phyloP scores from a whole-genome alignment of 1,284 basidiomycete genomes.

The Trichosporon sp. region DNA sequence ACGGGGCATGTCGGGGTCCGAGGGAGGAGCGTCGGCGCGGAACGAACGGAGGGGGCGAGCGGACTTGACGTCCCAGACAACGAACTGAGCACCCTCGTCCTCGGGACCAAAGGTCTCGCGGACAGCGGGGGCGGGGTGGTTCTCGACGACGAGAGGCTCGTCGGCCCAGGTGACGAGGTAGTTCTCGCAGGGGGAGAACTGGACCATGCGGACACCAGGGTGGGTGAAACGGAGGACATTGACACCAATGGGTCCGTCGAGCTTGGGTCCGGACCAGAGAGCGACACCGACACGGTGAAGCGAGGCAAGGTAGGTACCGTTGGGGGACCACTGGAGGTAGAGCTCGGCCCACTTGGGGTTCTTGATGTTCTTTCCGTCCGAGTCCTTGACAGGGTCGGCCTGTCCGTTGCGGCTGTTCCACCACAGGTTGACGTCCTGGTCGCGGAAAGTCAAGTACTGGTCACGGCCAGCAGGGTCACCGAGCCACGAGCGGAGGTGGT shows the following conservation, averaged over 20 bases:
- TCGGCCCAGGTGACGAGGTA: conserved; percentile 98
- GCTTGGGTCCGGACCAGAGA: conserved; percentile 75
- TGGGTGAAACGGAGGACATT: conserved; percentile 72
- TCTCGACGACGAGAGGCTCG: conserved; percentile 85
- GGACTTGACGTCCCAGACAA: conserved; percentile 96
- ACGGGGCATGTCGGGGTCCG: conserved; percentile 49
- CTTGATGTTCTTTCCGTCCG: conserved; percentile 52
- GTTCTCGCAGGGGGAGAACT: conserved; percentile 96
- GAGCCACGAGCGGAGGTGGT: conserved; percentile 93
- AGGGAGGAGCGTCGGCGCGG: conserved; percentile 54
- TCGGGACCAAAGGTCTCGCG: conserved; percentile 59
- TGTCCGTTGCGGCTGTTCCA: conserved; percentile 92
- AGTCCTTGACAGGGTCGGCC: conserved; percentile 63
- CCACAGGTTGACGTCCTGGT: conserved; percentile 81
- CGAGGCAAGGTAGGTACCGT: conserved; percentile 89
- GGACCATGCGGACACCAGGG: conserved; percentile 89
- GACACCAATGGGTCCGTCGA: conserved; percentile 44
- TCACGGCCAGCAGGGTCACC: conserved; percentile 88
- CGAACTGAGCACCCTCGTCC: conserved; percentile 95
- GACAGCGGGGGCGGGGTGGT: conserved; percentile 54
- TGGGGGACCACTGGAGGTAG: conserved; percentile 95
- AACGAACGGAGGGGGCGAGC: conserved; percentile 91
- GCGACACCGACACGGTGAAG: conserved; percentile 93
- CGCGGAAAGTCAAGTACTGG: conserved; percentile 91
- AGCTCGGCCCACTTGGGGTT: conserved; percentile 84